Base-by-base conservation (phyloP, 495 filamentous ascomycete genomes). In the Aspergillus avenaceus region DNA sequence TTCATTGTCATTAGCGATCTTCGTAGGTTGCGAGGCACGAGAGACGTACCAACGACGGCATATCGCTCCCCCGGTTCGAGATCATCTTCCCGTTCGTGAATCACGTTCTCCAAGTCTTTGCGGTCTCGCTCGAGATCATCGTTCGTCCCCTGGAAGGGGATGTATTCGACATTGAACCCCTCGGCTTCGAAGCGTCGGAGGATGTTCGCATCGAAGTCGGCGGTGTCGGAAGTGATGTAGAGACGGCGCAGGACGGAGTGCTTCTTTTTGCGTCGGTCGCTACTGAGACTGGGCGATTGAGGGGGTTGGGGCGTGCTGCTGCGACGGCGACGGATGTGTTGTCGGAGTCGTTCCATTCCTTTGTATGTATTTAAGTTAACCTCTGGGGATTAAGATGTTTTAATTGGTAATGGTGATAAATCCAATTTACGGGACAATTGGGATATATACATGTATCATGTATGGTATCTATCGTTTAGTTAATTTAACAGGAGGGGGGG, bases 151-250 rank as follows among this genome's bases (percentile, higher is more conserved):
- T 23, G 41, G 54, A 85, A 75, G 0, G 79, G 74, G 0, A 89
- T 27, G 54, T 87, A 87, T 7, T 67, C 67, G 26, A 84, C 82
- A 12, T 77, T 53, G 58, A 87, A 88, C 2, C 84, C 85, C 58
- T 89, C 85, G 13, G 74, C 76, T 16, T 70, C 70, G 74, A 84
- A 86, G 18, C 79, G 71, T 12, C 71, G 67, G 4, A 83, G 48
- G 5, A 79, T 76, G 7, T 72, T 52, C 5, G 69, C 43, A 56
- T 86, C 82, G 51, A 87, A 85, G 5, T 78, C 75, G 4, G 72
- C 68, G 16, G 65, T 64, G 53, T 87, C 79, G 14, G 84, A 77
- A 1, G 82, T 83, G 45, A 88, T 59, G 50, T 83, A 79, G 14
- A 88, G 58, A 26, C 71, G 73, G 12, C 66, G 59, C 0, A 54